Evolutionary conservation across 192 early-diverging fungal species (phyloP).

Genomic region (Kappamyces sp.): DNA sequence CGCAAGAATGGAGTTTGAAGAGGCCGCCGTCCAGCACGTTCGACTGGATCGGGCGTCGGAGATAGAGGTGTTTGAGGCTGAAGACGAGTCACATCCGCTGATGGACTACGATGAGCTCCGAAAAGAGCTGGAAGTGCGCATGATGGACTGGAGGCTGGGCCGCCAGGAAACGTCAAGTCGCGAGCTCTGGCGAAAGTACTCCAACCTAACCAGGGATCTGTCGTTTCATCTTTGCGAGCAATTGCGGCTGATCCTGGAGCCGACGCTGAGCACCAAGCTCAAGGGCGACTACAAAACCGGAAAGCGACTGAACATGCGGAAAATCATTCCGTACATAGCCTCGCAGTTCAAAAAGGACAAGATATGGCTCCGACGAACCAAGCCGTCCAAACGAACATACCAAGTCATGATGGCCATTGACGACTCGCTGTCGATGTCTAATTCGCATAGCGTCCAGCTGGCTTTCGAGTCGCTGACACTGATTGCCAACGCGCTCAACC

Average conservation of each 20-base stretch:
- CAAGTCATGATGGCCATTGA: constrained; percentile 98
- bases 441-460: constrained; percentile 78
- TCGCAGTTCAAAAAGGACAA: constrained; percentile 99
- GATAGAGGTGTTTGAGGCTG: constrained; percentile 4
- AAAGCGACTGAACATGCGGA: constrained; percentile 98
- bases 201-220: constrained; percentile 82
- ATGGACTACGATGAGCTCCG: constrained; percentile 67
- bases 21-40: not conserved
- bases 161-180: constrained; percentile 47
- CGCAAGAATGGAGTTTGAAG: constrained; percentile 21
- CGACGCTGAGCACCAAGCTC: constrained; percentile 91
- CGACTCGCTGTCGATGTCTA: constrained; percentile 96
- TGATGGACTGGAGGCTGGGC: constrained; percentile 67
- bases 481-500: constrained; percentile 84
- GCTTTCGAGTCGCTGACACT: constrained; percentile 91
- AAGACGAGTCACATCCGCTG: too few relatives aligned
- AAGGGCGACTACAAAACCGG: constrained; percentile 97
- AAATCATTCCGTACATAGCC: constrained; percentile 99
- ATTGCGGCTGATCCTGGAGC: constrained; percentile 91
- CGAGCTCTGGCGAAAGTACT: constrained; percentile 86
- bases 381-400: constrained; percentile 93
- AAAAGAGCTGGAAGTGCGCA: constrained; percentile 67
- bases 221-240: constrained; percentile 90
- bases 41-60: not conserved
- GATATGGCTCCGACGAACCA: constrained; percentile 97